Evolutionary conservation across 2,329 filamentous ascomycete species (phyloP), one percentile per base, ranked within the genome.

Genomic region (Talaromyces piceae): DNA sequence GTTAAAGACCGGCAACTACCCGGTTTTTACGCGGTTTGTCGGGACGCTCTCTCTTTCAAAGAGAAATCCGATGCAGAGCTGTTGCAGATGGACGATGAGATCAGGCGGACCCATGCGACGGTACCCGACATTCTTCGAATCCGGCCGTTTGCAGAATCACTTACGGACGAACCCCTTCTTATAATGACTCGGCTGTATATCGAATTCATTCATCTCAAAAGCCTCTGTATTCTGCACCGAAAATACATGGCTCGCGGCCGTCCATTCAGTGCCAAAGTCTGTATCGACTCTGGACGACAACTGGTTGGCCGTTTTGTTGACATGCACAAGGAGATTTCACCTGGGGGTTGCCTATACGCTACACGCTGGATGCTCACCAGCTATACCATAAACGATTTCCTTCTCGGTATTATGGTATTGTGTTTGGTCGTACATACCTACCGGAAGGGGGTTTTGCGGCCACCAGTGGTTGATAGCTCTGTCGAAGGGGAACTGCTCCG

Each of bases 331-430:
- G 73, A 76, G 18, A 53, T 47, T 3, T 73, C 71, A 2, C 77
- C 78, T 0, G 77, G 78, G 1, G 75, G 75, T 5, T 65, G 77
- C 27, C 65, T 84, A 9, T 66, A 70, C 51, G 67, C 71, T 46
- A 72, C 76, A 37, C 71, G 72, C 4, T 83, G 80, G 80, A 81
- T 82, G 59, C 61, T 81, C n/a, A 76, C 74, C 1, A 76, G 75
- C 0, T 63, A 83, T 4, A 73, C 75, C 3, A 72, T 80, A 44
- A 79, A 83, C 56, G 80, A 83, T 58, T 83, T 79, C 46, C 66
- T 84, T 47, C 68, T 84, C 1, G 80, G 79, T 2, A 74, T 76
- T 50, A 79, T 80, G 72, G 71, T 83, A 2, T 56, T 83, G 3
- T 81, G 78, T 55, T 65, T 83, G 3, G 57, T 51, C 2, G 47